Evolutionary conservation across 2,329 filamentous ascomycete genomes (phyloP).

Genomic region (Keithomyces neogunnii): DNA sequence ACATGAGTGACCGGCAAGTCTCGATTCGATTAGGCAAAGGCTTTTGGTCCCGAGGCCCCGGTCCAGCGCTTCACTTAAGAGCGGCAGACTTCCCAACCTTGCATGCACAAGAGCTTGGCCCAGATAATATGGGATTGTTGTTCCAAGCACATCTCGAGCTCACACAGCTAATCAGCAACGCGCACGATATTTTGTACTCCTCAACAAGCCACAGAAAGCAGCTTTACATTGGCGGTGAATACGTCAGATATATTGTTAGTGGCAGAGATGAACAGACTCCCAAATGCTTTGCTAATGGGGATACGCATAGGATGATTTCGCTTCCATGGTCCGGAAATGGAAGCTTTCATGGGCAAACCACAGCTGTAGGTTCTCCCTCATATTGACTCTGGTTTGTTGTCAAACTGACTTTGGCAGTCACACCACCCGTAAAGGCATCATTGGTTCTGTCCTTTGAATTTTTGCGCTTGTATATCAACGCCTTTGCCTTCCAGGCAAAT

Average conservation of each 20-base stretch:
- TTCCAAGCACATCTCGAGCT: slow-evolving; percentile 65
- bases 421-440: slow-evolving; percentile 56
- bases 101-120: slow-evolving; percentile 45
- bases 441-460: slow-evolving; percentile 66
- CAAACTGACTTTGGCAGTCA: slow-evolving; percentile 30
- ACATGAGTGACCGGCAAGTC: slow-evolving; percentile 59
- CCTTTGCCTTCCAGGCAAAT: slow-evolving; percentile 69
- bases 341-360: slow-evolving; percentile 61
- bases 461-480: slow-evolving; percentile 63
- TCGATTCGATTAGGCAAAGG: slow-evolving; percentile 64
- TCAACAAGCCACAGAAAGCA: slow-evolving; percentile 62
- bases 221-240: slow-evolving; percentile 61
- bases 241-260: slow-evolving; percentile 58
- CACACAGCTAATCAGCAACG: slow-evolving; percentile 64
- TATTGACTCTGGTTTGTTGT: not conserved
- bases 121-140: slow-evolving; percentile 59
- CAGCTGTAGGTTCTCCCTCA: slow-evolving; percentile 38
- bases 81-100: slow-evolving; percentile 62
- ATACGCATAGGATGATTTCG: slow-evolving; percentile 50
- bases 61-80: slow-evolving; percentile 54
- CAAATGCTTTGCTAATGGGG: not conserved
- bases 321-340: slow-evolving; percentile 60
- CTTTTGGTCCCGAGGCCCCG: slow-evolving; percentile 66
- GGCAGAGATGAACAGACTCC: not conserved
- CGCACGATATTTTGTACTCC: slow-evolving; percentile 65